Evolutionary conservation across 2,329 filamentous ascomycete species (phyloP).

Genomic region (Pseudogymnoascus sp.): DNA sequence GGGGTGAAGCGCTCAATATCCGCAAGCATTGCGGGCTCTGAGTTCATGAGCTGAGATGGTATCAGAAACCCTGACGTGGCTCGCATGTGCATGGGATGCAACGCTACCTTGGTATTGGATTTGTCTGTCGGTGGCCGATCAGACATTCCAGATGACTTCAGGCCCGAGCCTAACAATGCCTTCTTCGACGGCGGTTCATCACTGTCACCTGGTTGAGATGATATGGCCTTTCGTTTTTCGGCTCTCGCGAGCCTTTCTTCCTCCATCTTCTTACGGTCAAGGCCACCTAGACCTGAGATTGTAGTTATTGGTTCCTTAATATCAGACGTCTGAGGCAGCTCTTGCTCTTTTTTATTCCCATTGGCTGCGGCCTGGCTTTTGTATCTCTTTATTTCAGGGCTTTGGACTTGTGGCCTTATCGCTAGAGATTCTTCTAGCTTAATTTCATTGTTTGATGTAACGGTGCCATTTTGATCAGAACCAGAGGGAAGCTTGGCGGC

Average conservation of each 20-base stretch:
- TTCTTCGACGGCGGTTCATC: not conserved
- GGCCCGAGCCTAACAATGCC: not conserved
- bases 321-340: not conserved
- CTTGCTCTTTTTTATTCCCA: not conserved
- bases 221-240: conserved; percentile 29
- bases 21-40: not conserved
- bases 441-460: not conserved
- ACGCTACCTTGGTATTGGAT: not conserved
- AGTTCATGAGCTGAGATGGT: conserved; percentile 8
- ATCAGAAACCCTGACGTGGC: not conserved
- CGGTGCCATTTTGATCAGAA: not conserved
- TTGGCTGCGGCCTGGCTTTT: not conserved
- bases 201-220: conserved; percentile 13
- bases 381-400: not conserved
- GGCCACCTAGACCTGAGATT: conserved; percentile 1
- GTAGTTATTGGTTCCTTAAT: not conserved
- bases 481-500: not conserved
- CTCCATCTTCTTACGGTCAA: conserved; percentile 81
- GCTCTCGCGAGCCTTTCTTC: conserved; percentile 64
- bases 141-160: not conserved
- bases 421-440: not conserved
- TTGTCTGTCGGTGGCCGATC: not conserved
- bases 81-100: not conserved
- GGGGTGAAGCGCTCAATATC: conserved; percentile 2
- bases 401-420: not conserved